Percentiles rank a stretch among this genome's conserved stretches.
phyloP scores from a whole-genome alignment of 306 rosid genomes.

The Ziziphus jujuba region DNA sequence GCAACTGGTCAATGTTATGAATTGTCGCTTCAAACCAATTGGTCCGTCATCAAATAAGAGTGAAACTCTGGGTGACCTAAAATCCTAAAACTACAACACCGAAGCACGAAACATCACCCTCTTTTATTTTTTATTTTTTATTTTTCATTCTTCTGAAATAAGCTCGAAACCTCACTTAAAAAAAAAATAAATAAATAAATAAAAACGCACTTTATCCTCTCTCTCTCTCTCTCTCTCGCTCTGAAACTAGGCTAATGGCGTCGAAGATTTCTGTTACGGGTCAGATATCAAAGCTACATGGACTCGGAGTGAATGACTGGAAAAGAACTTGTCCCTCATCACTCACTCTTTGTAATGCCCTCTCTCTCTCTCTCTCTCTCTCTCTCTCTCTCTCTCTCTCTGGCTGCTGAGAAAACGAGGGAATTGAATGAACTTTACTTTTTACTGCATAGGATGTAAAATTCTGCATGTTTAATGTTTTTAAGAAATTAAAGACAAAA shows the following conservation, averaged over 20 bases:
- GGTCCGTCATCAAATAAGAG: too few species aligned
- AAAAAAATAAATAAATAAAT: too few species aligned
- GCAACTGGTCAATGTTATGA: too few species aligned
- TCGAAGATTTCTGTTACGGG: conserved; percentile 51
- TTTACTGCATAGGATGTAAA: background rate
- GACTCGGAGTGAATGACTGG: conserved; percentile 43
- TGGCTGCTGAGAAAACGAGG: conserved; percentile 18
- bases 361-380: conserved; percentile 23
- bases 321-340: conserved; percentile 36
- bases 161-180: too few species aligned
- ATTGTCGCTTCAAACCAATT: too few species aligned
- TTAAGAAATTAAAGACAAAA: too few species aligned
- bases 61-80: too few species aligned
- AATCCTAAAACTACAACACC: too few species aligned
- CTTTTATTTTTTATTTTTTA: too few species aligned
- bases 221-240: conserved; percentile 7
- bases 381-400: conserved; percentile 1
- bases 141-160: too few species aligned
- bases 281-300: conserved; percentile 42
- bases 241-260: conserved; percentile 33
- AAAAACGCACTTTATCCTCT: background rate
- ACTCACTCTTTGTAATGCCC: conserved; percentile 37
- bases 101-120: too few species aligned
- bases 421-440: background rate
- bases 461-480: background rate